These are phyloP conservation scores for Pestalotiopsis sp. DNA, from an alignment of 2,329 filamentous ascomycete genomes.

Conservation along the genomic window DNA sequence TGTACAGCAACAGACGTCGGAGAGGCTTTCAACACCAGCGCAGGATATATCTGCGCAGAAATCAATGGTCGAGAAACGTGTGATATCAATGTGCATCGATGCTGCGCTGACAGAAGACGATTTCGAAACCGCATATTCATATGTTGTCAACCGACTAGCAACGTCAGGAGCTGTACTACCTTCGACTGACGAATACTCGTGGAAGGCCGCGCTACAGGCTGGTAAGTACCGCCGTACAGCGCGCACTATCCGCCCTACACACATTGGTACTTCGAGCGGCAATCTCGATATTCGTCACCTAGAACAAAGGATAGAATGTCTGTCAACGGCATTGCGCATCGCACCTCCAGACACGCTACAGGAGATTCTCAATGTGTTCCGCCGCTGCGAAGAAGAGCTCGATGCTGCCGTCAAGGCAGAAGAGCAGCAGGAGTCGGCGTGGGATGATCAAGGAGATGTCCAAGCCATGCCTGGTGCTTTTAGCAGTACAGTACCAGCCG, in stretches of 20 bases:
- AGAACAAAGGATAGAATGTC: slow-evolving; percentile 80
- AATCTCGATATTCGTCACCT: slow-evolving; percentile 70
- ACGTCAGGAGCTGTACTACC: slow-evolving; percentile 28
- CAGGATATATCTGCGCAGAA: slow-evolving; percentile 34
- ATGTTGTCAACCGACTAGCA: slow-evolving; percentile 72
- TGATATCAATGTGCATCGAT: slow-evolving; percentile 81
- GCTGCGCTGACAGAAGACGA: slow-evolving; percentile 76
- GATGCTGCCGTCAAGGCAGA: slow-evolving; percentile 69
- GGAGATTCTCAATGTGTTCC: slow-evolving; percentile 75
- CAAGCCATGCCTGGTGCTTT: slow-evolving; percentile 61
- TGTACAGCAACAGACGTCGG: slow-evolving; percentile 29
- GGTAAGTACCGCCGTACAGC: slow-evolving; percentile 69
- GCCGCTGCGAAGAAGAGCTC: slow-evolving; percentile 78
- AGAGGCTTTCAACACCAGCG: slow-evolving; percentile 26
- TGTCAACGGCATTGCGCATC: slow-evolving; percentile 75
- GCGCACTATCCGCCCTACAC: slow-evolving; percentile 57
- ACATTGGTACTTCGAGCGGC: slow-evolving; percentile 62
- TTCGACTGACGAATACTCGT: slow-evolving; percentile 67
- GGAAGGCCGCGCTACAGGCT: slow-evolving; percentile 78
- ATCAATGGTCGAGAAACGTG: slow-evolving; percentile 60
- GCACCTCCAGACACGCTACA: slow-evolving; percentile 72
- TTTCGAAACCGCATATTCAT: slow-evolving; percentile 87
- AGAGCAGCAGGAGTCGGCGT: slow-evolving; percentile 68
- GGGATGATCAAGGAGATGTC: slow-evolving; percentile 68
- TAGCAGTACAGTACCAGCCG: slow-evolving; percentile 34